phyloP scores from a whole-genome alignment of 148 eudicot species.

The Rhododendron ferrugineum region DNA sequence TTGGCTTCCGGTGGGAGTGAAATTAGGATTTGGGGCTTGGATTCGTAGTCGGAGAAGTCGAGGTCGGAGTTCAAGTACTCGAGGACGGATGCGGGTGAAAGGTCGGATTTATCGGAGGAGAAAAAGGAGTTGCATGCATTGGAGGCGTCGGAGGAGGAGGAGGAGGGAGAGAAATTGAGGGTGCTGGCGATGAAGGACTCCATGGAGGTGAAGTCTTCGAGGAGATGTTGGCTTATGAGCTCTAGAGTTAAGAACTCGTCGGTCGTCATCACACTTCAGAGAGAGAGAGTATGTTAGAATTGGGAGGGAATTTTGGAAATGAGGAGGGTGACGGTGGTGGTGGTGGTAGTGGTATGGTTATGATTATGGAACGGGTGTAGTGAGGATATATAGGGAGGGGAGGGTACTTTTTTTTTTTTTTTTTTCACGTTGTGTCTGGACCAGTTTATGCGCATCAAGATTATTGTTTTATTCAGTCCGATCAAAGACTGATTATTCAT shows the following conservation, averaged over 20 bases:
- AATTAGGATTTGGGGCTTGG: conserved; percentile 4
- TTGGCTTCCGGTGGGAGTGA: background rate
- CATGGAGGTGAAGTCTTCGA: conserved; percentile 26
- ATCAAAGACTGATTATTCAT: no score
- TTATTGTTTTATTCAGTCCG: no score
- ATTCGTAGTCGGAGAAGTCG: conserved; percentile 12
- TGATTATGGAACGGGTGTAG: background rate
- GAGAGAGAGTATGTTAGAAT: background rate
- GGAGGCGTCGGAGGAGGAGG: background rate
- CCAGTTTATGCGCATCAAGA: no score
- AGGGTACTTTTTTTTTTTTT: no score
- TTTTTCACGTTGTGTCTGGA: no score
- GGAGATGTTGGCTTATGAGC: conserved; percentile 31
- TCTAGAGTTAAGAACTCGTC: conserved; percentile 24
- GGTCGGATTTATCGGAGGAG: background rate
- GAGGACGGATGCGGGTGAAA: background rate
- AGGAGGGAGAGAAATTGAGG: conserved; percentile 12
- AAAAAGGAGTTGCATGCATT: conserved; percentile 1
- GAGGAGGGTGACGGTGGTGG: background rate
- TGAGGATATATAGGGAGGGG: background rate
- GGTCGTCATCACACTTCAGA: background rate
- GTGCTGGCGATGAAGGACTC: conserved; percentile 14
- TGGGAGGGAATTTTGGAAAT: background rate
- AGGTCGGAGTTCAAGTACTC: conserved; percentile 8
- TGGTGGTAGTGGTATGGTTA: background rate